Percentiles rank a stretch among this genome's conserved stretches.
These are phyloP conservation scores for Fabrea salina DNA, from an alignment of 169 alveolate species.

Conservation along the genomic window DNA sequence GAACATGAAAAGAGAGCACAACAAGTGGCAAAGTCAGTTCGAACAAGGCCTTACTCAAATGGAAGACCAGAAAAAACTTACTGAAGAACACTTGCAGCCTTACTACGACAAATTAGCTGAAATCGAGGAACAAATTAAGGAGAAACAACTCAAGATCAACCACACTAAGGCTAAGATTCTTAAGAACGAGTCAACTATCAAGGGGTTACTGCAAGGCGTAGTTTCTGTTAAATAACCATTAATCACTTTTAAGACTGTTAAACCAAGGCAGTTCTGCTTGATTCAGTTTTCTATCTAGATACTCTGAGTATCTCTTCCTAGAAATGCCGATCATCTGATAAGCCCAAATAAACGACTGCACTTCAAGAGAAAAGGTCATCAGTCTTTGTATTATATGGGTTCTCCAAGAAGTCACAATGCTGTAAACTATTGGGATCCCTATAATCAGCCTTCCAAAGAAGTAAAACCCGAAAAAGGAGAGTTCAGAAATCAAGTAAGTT, in stretches of 20 bases:
- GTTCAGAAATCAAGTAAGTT: not conserved
- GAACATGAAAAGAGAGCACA: slow-evolving; percentile 66
- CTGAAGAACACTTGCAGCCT: slow-evolving; percentile 68
- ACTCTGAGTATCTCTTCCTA: not conserved
- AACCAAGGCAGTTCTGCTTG: slow-evolving; percentile 18
- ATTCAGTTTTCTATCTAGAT: not conserved
- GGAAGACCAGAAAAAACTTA: slow-evolving; percentile 61
- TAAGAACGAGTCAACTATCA: slow-evolving; percentile 64
- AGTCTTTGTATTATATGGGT: not conserved
- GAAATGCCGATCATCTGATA: not conserved
- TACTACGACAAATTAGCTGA: slow-evolving; percentile 61
- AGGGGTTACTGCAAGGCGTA: slow-evolving; percentile 52
- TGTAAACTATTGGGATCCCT: not conserved
- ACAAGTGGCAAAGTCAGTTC: slow-evolving; percentile 61
- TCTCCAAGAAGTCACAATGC: not conserved
- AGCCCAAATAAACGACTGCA: not conserved
- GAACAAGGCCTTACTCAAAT: slow-evolving; percentile 41
- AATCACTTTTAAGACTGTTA: not conserved
- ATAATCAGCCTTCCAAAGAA: not conserved
- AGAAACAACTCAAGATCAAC: slow-evolving; percentile 60
- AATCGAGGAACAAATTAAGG: slow-evolving; percentile 65
- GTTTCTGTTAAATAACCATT: slow-evolving; percentile 50
- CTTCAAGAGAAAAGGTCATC: not conserved
- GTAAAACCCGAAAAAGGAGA: not conserved
- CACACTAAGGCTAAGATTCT: slow-evolving; percentile 60